Conservation (phyloP, 2,329 filamentous ascomycete species). For the Pseudogymnoascus sp. region DNA sequence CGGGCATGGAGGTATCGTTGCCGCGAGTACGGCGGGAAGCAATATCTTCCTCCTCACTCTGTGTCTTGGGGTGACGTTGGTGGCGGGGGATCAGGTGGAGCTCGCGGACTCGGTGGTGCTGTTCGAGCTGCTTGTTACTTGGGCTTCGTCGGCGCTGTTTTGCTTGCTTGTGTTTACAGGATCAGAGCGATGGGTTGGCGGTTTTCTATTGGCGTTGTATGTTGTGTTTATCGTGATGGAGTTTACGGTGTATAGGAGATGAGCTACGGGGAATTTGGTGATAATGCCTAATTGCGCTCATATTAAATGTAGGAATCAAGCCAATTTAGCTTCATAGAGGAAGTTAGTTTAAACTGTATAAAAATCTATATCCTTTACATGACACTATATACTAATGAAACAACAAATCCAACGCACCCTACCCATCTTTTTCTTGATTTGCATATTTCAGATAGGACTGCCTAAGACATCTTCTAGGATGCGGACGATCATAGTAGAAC, state of each 20-base stretch:
- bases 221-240: constrained; percentile 22
- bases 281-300: background rate
- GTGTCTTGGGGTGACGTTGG: constrained; percentile 36
- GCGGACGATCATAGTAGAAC: no score
- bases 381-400: no score
- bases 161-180: constrained; percentile 27
- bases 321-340: no score
- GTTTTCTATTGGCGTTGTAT: constrained; percentile 25
- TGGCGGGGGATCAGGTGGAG: constrained; percentile 22
- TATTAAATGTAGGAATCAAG: no score
- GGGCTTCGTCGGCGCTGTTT: constrained; percentile 24
- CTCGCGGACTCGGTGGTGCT: constrained; percentile 22
- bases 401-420: no score
- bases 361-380: no score
- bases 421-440: no score
- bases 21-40: constrained; percentile 44
- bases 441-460: no score
- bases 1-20: constrained; percentile 40
- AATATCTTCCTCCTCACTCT: constrained; percentile 46
- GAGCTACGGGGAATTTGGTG: background rate
- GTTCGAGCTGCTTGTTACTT: constrained; percentile 27
- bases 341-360: no score
- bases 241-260: background rate
- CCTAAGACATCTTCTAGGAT: no score
- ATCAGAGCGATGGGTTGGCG: constrained; percentile 28